A percentile compares a stretch with the other conserved stretches of the same genome.
These are phyloP conservation scores for Agastache rugosa DNA, from an alignment of 257 asterid species.

Conservation along the genomic window DNA sequence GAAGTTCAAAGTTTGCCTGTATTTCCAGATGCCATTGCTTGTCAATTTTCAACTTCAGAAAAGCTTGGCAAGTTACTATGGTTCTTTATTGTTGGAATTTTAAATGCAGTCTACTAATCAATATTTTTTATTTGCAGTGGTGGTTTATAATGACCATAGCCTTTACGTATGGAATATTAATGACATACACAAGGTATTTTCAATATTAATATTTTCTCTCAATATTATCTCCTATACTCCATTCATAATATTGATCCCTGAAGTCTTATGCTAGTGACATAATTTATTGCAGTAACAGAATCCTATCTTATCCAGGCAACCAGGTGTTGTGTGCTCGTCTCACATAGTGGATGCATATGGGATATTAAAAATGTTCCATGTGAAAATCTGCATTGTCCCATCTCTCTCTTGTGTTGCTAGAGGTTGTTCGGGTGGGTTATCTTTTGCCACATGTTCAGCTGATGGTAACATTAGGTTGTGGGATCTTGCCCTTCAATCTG, in stretches of 20 bases:
- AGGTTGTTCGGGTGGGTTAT: constrained; percentile 78
- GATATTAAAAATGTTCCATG: constrained; percentile 66
- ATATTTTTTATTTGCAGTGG: constrained; percentile 56
- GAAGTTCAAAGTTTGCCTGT: constrained; percentile 39
- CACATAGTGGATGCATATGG: constrained; percentile 79
- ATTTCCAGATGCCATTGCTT: constrained; percentile 76
- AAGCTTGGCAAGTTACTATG: constrained; percentile 64
- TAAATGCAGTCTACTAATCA: constrained; percentile 36
- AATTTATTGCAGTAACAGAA: constrained; percentile 52
- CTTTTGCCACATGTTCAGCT: constrained; percentile 77
- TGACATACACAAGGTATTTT: constrained; percentile 55
- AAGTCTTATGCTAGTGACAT: constrained; percentile 40
- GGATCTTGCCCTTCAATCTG: constrained; percentile 62
- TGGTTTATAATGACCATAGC: constrained; percentile 68
- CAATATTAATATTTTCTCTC: background rate
- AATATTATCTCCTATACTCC: constrained; percentile 1
- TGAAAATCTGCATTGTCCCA: constrained; percentile 65
- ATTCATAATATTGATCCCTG: constrained; percentile 24
- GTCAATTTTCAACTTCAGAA: constrained; percentile 65
- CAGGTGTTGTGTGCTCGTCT: constrained; percentile 70
- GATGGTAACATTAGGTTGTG: constrained; percentile 75
- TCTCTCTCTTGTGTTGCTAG: constrained; percentile 64
- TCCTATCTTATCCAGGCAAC: constrained; percentile 62
- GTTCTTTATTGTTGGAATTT: constrained; percentile 29
- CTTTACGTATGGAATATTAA: constrained; percentile 66